Conservation (phyloP, 2,329 filamentous ascomycete genomes). For the Fonsecaea nubica region DNA sequence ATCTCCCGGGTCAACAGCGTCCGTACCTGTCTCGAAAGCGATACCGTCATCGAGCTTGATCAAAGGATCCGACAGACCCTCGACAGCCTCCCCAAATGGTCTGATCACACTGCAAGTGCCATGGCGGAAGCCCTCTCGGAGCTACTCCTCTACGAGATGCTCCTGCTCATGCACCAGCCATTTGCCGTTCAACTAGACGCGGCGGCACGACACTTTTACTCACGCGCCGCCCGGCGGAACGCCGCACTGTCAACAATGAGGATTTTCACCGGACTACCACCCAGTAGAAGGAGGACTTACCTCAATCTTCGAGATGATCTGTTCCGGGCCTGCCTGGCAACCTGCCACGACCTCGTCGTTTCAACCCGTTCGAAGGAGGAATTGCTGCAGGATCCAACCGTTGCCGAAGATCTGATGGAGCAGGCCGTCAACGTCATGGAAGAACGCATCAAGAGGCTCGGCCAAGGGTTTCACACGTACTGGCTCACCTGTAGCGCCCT, state of each 20-base stretch:
- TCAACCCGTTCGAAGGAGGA: slow-evolving; percentile 14
- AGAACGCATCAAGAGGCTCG: slow-evolving; percentile 44
- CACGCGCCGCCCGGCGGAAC: slow-evolving; percentile 39
- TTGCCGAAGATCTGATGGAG: slow-evolving; percentile 34
- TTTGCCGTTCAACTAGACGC: slow-evolving; percentile 39
- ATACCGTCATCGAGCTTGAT: slow-evolving; percentile 42
- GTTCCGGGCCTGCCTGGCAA: slow-evolving; percentile 28
- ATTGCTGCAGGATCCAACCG: slow-evolving; percentile 24
- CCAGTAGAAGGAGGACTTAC: slow-evolving; percentile 22
- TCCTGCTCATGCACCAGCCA: slow-evolving; percentile 43
- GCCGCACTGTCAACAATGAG: slow-evolving; percentile 33
- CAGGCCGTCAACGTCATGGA: slow-evolving; percentile 45
- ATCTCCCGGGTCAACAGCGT: slow-evolving; percentile 44
- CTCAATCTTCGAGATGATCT: slow-evolving; percentile 30
- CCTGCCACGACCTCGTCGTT: slow-evolving; percentile 29
- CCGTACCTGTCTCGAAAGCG: slow-evolving; percentile 37
- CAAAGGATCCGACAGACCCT: slow-evolving; percentile 40
- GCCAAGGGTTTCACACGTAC: slow-evolving; percentile 46
- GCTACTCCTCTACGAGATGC: slow-evolving; percentile 43
- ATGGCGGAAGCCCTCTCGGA: slow-evolving; percentile 39
- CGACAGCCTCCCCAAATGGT: slow-evolving; percentile 41
- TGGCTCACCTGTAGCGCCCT: slow-evolving; percentile 47
- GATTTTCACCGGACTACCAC: slow-evolving; percentile 29
- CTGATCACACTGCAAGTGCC: slow-evolving; percentile 16
- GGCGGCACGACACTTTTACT: slow-evolving; percentile 41